Conservation (phyloP, 208 protist species). For the Porcisia hertigi region DNA sequence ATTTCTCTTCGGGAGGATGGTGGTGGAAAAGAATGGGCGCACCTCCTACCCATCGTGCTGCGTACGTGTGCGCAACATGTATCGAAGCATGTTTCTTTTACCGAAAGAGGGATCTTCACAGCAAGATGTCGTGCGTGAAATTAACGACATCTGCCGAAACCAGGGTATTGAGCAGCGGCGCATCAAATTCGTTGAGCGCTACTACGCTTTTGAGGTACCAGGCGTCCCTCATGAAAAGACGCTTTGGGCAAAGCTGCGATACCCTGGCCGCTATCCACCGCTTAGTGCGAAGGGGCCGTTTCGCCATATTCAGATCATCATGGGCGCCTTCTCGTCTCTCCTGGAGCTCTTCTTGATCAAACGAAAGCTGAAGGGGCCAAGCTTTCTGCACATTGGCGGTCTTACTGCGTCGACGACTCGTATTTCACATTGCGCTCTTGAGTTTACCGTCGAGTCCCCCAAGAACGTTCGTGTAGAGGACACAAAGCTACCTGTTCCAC, state of each 20-base stretch:
- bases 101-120: constrained; percentile 61
- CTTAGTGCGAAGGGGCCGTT: constrained; percentile 45
- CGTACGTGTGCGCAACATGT: constrained; percentile 80
- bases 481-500: constrained; percentile 63
- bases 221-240: constrained; percentile 77
- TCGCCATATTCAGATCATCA: constrained; percentile 76
- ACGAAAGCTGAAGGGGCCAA: constrained; percentile 93
- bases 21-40: constrained; percentile 36
- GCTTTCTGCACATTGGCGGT: constrained; percentile 76
- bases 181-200: constrained; percentile 90
- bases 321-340: constrained; percentile 80
- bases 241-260: constrained; percentile 91
- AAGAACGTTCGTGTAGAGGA: constrained; percentile 74
- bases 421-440: constrained; percentile 85
- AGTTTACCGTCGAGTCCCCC: constrained; percentile 76
- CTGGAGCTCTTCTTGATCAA: constrained; percentile 95
- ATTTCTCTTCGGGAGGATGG: constrained; percentile 90
- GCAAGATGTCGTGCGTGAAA: constrained; percentile 78
- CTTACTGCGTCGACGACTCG: constrained; percentile 37
- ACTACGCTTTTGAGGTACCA: constrained; percentile 93
- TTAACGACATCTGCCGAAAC: constrained; percentile 71
- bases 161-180: constrained; percentile 74
- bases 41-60: constrained; percentile 71
- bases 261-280: constrained; percentile 70
- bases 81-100: constrained; percentile 78